These are phyloP conservation scores for Umbelopsis ramanniana DNA, from an alignment of 192 early-diverging fungal species.

Conservation along the genomic window DNA sequence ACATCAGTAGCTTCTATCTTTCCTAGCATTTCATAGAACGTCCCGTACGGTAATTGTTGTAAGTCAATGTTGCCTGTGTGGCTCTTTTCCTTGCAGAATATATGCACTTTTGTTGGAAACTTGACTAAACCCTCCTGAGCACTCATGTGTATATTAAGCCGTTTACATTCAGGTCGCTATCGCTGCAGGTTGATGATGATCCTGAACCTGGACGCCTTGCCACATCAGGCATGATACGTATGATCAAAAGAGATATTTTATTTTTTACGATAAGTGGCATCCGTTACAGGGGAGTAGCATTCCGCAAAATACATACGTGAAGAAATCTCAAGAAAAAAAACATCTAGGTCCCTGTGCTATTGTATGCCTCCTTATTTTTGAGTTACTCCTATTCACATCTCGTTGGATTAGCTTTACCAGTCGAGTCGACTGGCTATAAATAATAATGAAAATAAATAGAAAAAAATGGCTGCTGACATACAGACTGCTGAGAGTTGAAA, in stretches of 20 bases:
- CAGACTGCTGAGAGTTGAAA: not conserved
- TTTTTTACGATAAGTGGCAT: not conserved
- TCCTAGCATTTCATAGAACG: not conserved
- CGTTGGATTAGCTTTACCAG: not conserved
- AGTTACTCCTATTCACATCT: conserved; percentile 11
- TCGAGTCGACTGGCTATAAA: not conserved
- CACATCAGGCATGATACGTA: no score
- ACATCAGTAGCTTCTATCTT: not conserved
- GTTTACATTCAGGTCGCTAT: not conserved
- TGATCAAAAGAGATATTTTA: not conserved
- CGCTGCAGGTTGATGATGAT: not conserved
- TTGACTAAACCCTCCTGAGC: not conserved
- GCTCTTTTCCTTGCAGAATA: not conserved
- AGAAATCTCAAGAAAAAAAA: not conserved
- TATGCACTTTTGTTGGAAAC: conserved; percentile 1
- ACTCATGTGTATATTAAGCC: not conserved
- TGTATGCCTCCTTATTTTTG: conserved; percentile 3
- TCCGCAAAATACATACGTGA: not conserved
- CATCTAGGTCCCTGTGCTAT: conserved; percentile 18
- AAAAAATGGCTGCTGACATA: not conserved
- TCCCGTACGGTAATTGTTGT: not conserved
- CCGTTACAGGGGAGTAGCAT: not conserved
- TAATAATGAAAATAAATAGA: not conserved
- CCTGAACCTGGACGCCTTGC: not conserved
- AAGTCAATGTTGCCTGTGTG: not conserved